Evolutionary conservation across 768 basidiomycete species (phyloP), one percentile per base, ranked within the genome.

Genomic region (Pleurotus pulmonarius): DNA sequence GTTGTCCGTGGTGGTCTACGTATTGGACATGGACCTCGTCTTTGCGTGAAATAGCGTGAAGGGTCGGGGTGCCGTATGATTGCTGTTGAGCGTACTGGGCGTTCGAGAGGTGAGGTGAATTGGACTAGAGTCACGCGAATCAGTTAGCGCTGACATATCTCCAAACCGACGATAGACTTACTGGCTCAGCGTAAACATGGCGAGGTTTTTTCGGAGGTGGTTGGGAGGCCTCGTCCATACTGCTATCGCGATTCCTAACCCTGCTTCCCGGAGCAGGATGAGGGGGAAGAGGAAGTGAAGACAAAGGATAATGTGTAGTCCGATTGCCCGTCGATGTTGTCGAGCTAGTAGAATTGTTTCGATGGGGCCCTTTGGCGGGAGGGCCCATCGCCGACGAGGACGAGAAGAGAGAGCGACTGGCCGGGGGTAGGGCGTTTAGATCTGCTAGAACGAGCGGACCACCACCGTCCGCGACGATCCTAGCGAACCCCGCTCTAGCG

Each of bases 191-290:
- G 58, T 67, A 73, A 24, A 65, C 57, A 39, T 62, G 64, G 34
- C 81, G 72, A 0, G 71, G 58, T 29, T 78, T 75, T 66, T 86
- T 86, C 26, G 69, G 41, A 5, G 85, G 83, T 0, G 81, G 83
- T 26, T 77, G 76, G 0, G 65, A 72, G 9, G 72, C 64, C 16
- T 66, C 65, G 7, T 34, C 80, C 24, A 75, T 60, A 62, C 75
- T 78, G 47, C 69, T 75, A 0, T 77, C 73, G 56, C 80, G 70
- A 4, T 75, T 79, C 25, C 80, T 66, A 26, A 79, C 71, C 6
- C 77, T 26, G 44, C 39, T 58, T 5, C 43, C 67, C 16, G 71
- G 58, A 51, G 63, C 69, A n/a, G 76, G 71, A 20, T 68, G 72
- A 0, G 80, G 74, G 0, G 77, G 77, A 0, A 76, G 73, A 0